These are phyloP conservation scores for Phylloporus sp. DNA, from an alignment of 768 basidiomycete species.

Conservation along the genomic window DNA sequence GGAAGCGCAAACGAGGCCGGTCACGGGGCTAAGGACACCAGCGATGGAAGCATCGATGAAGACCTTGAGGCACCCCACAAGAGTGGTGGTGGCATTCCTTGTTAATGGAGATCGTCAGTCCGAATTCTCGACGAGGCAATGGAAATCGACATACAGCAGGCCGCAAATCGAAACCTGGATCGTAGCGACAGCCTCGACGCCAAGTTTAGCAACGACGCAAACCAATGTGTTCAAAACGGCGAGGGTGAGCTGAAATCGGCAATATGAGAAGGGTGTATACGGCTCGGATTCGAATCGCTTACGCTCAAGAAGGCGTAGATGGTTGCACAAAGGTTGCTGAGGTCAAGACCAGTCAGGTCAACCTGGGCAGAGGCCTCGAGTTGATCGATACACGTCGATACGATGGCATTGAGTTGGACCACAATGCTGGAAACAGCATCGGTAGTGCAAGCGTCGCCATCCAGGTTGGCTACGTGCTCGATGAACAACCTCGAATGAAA, in stretches of 20 bases:
- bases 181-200: neutral
- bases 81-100: constrained; percentile 3
- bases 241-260: constrained; percentile 1
- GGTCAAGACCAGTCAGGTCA: constrained; percentile 8
- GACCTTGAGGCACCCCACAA: constrained; percentile 12
- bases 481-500: neutral
- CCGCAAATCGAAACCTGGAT: constrained; percentile 1
- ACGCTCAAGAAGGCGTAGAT: constrained; percentile 7
- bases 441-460: constrained; percentile 5
- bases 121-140: neutral
- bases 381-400: constrained; percentile 3
- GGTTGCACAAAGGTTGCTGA: constrained; percentile 1
- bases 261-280: neutral
- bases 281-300: neutral
- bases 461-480: neutral
- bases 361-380: constrained; percentile 6
- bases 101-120: neutral
- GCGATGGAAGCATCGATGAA: constrained; percentile 1
- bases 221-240: constrained; percentile 6
- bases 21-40: constrained; percentile 9
- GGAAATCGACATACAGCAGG: constrained; percentile 11
- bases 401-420: constrained; percentile 10
- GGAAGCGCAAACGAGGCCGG: neutral
- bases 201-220: neutral
- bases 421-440: constrained; percentile 6